Percentiles rank a stretch among this genome's conserved stretches.
Conservation (phyloP, 345 rosid genomes). For the Populus nigra region DNA sequence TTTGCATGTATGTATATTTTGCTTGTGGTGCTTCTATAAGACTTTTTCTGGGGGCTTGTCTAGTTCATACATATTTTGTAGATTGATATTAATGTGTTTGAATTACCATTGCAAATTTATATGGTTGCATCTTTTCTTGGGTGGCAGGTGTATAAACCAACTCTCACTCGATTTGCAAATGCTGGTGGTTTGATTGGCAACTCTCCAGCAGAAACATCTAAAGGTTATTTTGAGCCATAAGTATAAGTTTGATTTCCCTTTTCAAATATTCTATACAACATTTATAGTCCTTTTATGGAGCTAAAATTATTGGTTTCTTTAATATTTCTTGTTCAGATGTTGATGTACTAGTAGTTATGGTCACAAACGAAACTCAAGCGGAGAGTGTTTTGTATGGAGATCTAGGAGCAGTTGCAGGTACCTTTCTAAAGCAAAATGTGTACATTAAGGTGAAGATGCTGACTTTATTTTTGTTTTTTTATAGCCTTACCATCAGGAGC, state of each 20-base stretch:
- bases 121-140: slow-evolving; percentile 16
- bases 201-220: slow-evolving; percentile 73
- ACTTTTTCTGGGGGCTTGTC: neutral
- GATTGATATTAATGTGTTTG: neutral
- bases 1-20: too few relatives aligned
- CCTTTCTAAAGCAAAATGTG: slow-evolving; percentile 1
- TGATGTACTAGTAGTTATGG: slow-evolving; percentile 87
- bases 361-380: slow-evolving; percentile 88
- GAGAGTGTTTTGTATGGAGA: slow-evolving; percentile 76
- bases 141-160: slow-evolving; percentile 79
- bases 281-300: slow-evolving; percentile 1
- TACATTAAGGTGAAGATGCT: slow-evolving; percentile 19
- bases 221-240: slow-evolving; percentile 47
- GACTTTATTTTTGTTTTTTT: slow-evolving; percentile 26
- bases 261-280: slow-evolving; percentile 4
- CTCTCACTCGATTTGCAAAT: slow-evolving; percentile 58
- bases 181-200: slow-evolving; percentile 70
- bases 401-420: slow-evolving; percentile 84
- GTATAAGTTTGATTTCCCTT: neutral
- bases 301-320: slow-evolving; percentile 8
- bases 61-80: neutral
- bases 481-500: slow-evolving; percentile 75
- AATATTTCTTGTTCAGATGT: slow-evolving; percentile 47
- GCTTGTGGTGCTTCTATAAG: too few relatives aligned
- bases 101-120: neutral